Conservation (phyloP, 1,139 yeast species). For the Candida tropicalis region DNA sequence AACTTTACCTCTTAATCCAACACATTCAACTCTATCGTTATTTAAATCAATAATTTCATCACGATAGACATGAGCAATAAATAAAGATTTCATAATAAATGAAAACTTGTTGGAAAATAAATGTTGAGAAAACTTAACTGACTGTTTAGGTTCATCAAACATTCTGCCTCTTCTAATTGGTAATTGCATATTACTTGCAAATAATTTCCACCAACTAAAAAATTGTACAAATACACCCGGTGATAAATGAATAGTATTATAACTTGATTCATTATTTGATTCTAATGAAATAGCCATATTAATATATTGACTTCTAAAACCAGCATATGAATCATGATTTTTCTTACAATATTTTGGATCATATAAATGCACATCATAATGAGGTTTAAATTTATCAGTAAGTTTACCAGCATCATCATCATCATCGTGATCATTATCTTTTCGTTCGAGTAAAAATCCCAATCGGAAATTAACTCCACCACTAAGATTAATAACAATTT, state of each 20-base stretch:
- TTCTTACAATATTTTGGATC: conserved; percentile 62
- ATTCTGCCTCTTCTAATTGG: conserved; percentile 44
- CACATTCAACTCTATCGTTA: conserved; percentile 34
- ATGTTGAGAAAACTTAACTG: conserved; percentile 46
- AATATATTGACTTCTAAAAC: conserved; percentile 43
- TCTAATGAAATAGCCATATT: conserved; percentile 55
- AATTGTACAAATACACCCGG: conserved; percentile 44
- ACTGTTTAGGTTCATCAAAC: conserved; percentile 39
- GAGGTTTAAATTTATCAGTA: conserved; percentile 63
- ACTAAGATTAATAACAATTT: conserved; percentile 55
- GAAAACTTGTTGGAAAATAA: conserved; percentile 44
- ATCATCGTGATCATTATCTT: conserved; percentile 29
- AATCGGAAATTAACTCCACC: conserved; percentile 64
- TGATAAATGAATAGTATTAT: conserved; percentile 45
- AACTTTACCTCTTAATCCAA: conserved; percentile 46
- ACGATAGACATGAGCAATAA: conserved; percentile 43
- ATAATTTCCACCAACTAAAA: conserved; percentile 50
- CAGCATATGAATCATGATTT: conserved; percentile 42
- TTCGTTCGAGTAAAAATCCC: conserved; percentile 62
- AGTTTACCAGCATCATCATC: conserved; percentile 36
- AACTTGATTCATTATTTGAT: conserved; percentile 47
- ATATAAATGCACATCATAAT: conserved; percentile 63
- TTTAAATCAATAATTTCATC: conserved; percentile 26
- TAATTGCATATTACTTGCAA: conserved; percentile 44
- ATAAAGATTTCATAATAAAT: conserved; percentile 41